Base-by-base conservation (phyloP, 208 protist species). In the Acanthamoeba castellanii region DNA sequence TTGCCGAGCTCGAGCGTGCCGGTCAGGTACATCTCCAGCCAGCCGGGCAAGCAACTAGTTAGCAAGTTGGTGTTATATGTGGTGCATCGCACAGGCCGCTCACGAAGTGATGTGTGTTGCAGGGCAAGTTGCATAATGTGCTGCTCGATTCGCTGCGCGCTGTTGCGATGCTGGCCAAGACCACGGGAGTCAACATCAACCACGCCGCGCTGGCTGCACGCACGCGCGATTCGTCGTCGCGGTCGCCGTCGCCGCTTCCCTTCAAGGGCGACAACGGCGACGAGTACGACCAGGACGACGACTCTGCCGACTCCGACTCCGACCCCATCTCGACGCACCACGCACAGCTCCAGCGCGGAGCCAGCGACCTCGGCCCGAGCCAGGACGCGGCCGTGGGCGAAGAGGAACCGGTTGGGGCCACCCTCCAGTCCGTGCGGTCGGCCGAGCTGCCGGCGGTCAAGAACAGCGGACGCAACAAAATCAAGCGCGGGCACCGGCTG, bases 61-160 rank as follows among this genome's bases (percentile, higher is more conserved):
- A n/a, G n/a, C n/a, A n/a, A n/a, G n/a, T 16, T 37, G 34, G 20
- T 82, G 32, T 34, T 82, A 70, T 66, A 27, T 66, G 5, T n/a
- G 14, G 59, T 6, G 59, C 5, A 66, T 66, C 4, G 64, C 14
- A 6, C 14, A 66, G 59, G 25, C 25, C 25, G 25, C 14, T 30
- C 20, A 34, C n/a, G 9, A 70, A 27, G 14, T 20, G 11, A 70
- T 32, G 64, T 4, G 14, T 66, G 25, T 66, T 55, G 14, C 76
- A 84, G 76, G 45, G 76, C 32, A 84, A 84, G 45, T 22, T 84
- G 45, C 76, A 84, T 0, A 84, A 84, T 55, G 76, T 84, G 22
- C 27, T 84, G 76, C 32, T 84, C 3, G 76, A 84, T 55, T 84
- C 76, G 27, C 45, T 84, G 42, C 32, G 76, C 3, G 76, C 76